Evolutionary conservation across 352 stramenopile species (phyloP).

Genomic region (Phytophthora vignae): DNA sequence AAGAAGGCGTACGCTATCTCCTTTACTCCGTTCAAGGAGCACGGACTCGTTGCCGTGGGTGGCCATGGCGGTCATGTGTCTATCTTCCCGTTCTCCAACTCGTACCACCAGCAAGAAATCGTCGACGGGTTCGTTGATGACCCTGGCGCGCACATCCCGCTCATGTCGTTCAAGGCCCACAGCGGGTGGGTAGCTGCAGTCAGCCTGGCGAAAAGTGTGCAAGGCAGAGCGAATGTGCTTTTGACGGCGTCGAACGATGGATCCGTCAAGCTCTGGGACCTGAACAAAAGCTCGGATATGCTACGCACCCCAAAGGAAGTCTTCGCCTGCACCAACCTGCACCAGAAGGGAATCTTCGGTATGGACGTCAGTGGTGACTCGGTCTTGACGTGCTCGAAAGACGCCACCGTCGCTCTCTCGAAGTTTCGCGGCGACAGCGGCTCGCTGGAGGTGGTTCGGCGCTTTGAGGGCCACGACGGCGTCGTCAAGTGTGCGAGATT

Average conservation of each 20-base stretch:
- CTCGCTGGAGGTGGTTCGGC: slow-evolving; percentile 26
- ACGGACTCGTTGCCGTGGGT: slow-evolving; percentile 47
- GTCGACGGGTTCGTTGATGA: slow-evolving; percentile 21
- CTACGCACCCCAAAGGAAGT: slow-evolving; percentile 38
- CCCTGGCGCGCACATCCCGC: slow-evolving; percentile 26
- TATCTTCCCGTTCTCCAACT: slow-evolving; percentile 40
- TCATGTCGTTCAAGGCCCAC: slow-evolving; percentile 69
- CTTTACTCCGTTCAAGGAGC: slow-evolving; percentile 51
- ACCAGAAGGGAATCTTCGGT: slow-evolving; percentile 57
- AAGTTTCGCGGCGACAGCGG: slow-evolving; percentile 29
- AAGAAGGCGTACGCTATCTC: slow-evolving; percentile 57
- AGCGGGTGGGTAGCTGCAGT: slow-evolving; percentile 60
- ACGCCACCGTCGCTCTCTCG: slow-evolving; percentile 49
- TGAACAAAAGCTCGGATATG: slow-evolving; percentile 45
- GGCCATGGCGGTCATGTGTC: slow-evolving; percentile 61
- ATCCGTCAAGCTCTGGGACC: slow-evolving; percentile 62
- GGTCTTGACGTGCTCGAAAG: slow-evolving; percentile 64
- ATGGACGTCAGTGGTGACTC: slow-evolving; percentile 47
- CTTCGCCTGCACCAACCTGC: slow-evolving; percentile 38
- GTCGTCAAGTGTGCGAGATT: slow-evolving; percentile 65
- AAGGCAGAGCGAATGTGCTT: slow-evolving; percentile 42
- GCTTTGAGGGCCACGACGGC: slow-evolving; percentile 48
- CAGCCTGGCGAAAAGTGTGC: slow-evolving; percentile 44
- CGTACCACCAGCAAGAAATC: slow-evolving; percentile 15
- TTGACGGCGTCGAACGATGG: slow-evolving; percentile 61